These are phyloP conservation scores for Aspergillus baeticus DNA, from an alignment of 495 filamentous ascomycete species.

Conservation along the genomic window DNA sequence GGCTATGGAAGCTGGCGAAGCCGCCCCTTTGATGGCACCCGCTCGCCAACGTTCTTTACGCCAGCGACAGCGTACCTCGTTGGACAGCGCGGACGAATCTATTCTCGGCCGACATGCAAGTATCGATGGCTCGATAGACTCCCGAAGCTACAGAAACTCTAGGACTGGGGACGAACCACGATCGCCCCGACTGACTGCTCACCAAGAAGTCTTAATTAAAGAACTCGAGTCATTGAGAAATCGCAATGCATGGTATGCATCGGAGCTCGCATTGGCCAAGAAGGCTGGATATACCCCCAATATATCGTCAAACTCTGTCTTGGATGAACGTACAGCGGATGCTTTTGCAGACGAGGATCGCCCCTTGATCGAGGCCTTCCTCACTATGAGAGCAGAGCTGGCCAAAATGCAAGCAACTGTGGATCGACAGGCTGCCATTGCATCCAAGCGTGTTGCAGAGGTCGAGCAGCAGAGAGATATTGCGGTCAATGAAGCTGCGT, in stretches of 20 bases:
- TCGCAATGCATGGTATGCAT: constrained; percentile 95
- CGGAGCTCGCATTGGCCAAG: constrained; percentile 84
- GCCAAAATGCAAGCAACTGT: constrained; percentile 75
- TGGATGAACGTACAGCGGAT: constrained; percentile 75
- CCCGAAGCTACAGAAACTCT: constrained; percentile 40
- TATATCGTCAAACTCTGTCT: constrained; percentile 64
- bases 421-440: constrained; percentile 77
- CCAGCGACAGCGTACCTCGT: constrained; percentile 41
- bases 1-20: constrained; percentile 50
- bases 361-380: constrained; percentile 86
- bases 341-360: constrained; percentile 86
- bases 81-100: constrained; percentile 48
- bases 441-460: constrained; percentile 87
- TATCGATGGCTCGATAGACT: constrained; percentile 45
- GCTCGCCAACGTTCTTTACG: constrained; percentile 45
- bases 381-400: constrained; percentile 85
- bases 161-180: constrained; percentile 43
- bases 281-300: constrained; percentile 83
- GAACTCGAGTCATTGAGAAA: constrained; percentile 81
- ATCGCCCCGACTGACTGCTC: constrained; percentile 44
- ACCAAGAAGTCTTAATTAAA: constrained; percentile 61
- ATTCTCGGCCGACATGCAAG: constrained; percentile 41
- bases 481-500: constrained; percentile 87
- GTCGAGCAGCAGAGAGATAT: constrained; percentile 90
- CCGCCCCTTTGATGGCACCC: constrained; percentile 43